Base-by-base conservation (phyloP, 257 asterid species). In the Gynochthodes officinalis region DNA sequence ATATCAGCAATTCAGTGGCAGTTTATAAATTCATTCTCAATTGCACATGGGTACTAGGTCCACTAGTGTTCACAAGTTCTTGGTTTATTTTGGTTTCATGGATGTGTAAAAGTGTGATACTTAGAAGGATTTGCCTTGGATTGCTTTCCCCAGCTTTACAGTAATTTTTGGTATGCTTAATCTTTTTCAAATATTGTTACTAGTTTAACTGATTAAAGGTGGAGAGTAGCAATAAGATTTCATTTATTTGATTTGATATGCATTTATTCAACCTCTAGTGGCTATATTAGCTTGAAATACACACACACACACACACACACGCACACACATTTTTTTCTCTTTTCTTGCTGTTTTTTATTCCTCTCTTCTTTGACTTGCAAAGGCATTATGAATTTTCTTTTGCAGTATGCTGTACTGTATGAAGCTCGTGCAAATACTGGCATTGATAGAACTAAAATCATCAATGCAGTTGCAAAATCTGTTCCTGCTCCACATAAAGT, bases 341-440 rank as follows among this genome's bases (percentile, higher is more conserved):
- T 32, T 50, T 25, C 27, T 14, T 12, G 1, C 32, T 40, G 43
- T 27, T 57, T 2, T 18, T 39, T 35, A 62, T 62, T 28, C 9
- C 48, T 27, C 59, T 65, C 4, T 73, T 35, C 42, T 16, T 6
- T 37, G 54, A 40, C 58, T 60, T 37, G 64, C 48, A 39, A 43
- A 28, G 73, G 32, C 18, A 53, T 57, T 70, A 3, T 57, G 44
- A 3, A 30, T 79, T 43, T 71, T 69, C 61, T 67, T 54, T 72
- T 79, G 80, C 88, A 92, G 99, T 95, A 85, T 77, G 86, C 97
- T 61, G 97, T 92, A 62, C 73, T 90, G 48, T 95, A 92, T 69
- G 99, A 94, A 71, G 89, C 95, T 71, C 97, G 98, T 69, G 97
- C 99, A 74, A 95, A 95, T 82, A 89, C 96, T 57, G 99, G 99